Evolutionary conservation across 257 asterid species (phyloP), one percentile per base, ranked within the genome.

Genomic region (Gentiana macrophylla): DNA sequence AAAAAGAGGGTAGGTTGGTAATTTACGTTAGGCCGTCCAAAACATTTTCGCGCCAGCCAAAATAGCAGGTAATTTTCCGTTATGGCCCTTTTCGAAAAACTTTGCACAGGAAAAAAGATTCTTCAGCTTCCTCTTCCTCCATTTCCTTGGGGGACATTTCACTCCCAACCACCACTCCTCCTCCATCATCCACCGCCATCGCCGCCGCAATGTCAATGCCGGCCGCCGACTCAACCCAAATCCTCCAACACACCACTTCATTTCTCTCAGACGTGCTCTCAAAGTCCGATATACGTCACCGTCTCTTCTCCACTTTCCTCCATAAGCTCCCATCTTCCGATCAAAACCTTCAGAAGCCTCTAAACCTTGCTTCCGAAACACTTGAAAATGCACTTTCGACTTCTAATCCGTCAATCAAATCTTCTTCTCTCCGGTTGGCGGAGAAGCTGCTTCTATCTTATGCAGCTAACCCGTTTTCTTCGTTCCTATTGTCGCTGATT

Each of bases 351-450:
- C 35, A 61, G 33, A 79, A 77, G 12, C 74, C 78, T 36, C 81
- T 86, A 1, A 67, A 59, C 53, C 65, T 72, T 7, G 83, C 76
- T 41, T 75, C 74, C 12, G 80, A 81, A 66, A 79, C 92, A 4
- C 43, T 84, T 3, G 85, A 84, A 68, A 81, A 59, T 43, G 81
- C 94, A 12, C 53, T 77, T 62, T 76, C 88, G 65, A 67, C 86
- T 55, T 35, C 79, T 49, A 65, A 67, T 66, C 56, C 80, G 50
- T 56, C 83, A 32, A 50, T 73, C 55, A 77, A 56, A 4, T 67
- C 80, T 1, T 80, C 93, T 8, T 84, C 91, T 12, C 91, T 86
- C 69, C 84, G 78, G 63, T 78, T 74, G 0, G 76, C 79, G 0
- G 82, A 75, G 37, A 84, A 70, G 53, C 80, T 81, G 64, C 92